Conservation (phyloP, 768 basidiomycete genomes). For the Lactifluus rugatus region DNA sequence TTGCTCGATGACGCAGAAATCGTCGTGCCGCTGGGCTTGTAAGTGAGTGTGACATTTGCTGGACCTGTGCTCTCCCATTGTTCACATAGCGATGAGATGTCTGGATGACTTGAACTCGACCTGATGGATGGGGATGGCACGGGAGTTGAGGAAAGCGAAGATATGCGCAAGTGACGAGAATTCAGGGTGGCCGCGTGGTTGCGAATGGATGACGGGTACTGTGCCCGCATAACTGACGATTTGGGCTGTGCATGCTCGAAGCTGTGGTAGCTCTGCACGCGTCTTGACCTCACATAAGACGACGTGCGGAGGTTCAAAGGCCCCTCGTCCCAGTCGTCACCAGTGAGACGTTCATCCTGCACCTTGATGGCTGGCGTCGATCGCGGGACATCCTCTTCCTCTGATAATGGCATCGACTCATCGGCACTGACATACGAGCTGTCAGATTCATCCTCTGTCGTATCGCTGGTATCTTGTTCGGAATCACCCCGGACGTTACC, state of each 20-base stretch:
- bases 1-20: slow-evolving; percentile 12
- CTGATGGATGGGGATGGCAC: slow-evolving; percentile 43
- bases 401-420: not conserved
- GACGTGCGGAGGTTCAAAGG: not conserved
- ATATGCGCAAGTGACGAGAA: slow-evolving; percentile 27
- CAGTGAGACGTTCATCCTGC: not conserved
- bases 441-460: slow-evolving; percentile 16
- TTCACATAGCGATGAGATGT: slow-evolving; percentile 48
- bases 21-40: slow-evolving; percentile 27
- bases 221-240: not conserved
- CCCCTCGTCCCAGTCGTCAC: slow-evolving; percentile 2
- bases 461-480: slow-evolving; percentile 4
- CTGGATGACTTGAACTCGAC: slow-evolving; percentile 41
- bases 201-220: not conserved
- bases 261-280: slow-evolving; percentile 5
- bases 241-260: not conserved
- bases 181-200: slow-evolving; percentile 12
- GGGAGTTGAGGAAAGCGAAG: slow-evolving; percentile 25
- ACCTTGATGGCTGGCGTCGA: not conserved
- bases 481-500: not conserved
- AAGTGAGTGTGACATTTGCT: slow-evolving; percentile 46
- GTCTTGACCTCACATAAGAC: not conserved
- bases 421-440: slow-evolving; percentile 12
- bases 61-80: slow-evolving; percentile 50
- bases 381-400: slow-evolving; percentile 1